Evolutionary conservation across 2,329 filamentous ascomycete genomes (phyloP).

Genomic region (Stachybotrys elegans): DNA sequence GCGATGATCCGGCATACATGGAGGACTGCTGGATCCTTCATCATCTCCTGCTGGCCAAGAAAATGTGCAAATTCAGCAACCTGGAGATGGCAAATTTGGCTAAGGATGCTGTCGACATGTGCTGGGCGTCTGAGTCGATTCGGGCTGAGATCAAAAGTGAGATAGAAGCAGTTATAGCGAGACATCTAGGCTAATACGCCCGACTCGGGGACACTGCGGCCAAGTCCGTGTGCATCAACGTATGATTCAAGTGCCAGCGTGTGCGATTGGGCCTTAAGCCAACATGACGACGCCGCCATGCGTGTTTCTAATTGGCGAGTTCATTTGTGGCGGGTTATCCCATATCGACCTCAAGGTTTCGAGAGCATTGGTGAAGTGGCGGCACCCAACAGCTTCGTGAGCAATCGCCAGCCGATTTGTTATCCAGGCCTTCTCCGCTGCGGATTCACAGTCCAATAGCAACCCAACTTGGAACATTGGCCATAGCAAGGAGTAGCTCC

Average conservation of each 20-base stretch:
- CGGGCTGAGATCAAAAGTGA: slow-evolving; percentile 22
- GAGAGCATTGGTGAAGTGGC: slow-evolving; percentile 7
- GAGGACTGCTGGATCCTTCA: slow-evolving; percentile 47
- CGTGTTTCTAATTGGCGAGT: neutral
- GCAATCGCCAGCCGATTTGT: neutral
- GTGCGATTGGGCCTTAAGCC: too few species aligned
- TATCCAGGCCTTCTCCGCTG: slow-evolving; percentile 2
- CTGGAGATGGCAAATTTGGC: slow-evolving; percentile 35
- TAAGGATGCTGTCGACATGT: slow-evolving; percentile 38
- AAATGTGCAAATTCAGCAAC: neutral
- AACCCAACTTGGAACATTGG: slow-evolving; percentile 4
- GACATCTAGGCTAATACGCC: neutral
- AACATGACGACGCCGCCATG: slow-evolving; percentile 3
- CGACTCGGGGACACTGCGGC: too few species aligned
- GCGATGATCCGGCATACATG: slow-evolving; percentile 70
- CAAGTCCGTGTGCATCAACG: too few species aligned
- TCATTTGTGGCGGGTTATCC: neutral
- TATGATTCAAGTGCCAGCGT: too few species aligned
- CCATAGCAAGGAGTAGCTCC: slow-evolving; percentile 3
- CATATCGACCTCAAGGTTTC: slow-evolving; percentile 1
- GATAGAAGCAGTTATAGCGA: slow-evolving; percentile 8
- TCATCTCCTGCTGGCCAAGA: slow-evolving; percentile 24
- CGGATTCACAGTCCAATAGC: neutral
- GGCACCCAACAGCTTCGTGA: slow-evolving; percentile 2
- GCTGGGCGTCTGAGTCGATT: slow-evolving; percentile 35